A percentile compares a stretch with the other conserved stretches of the same genome.
phyloP scores from a whole-genome alignment of 345 rosid genomes.

The Aegle marmelos region DNA sequence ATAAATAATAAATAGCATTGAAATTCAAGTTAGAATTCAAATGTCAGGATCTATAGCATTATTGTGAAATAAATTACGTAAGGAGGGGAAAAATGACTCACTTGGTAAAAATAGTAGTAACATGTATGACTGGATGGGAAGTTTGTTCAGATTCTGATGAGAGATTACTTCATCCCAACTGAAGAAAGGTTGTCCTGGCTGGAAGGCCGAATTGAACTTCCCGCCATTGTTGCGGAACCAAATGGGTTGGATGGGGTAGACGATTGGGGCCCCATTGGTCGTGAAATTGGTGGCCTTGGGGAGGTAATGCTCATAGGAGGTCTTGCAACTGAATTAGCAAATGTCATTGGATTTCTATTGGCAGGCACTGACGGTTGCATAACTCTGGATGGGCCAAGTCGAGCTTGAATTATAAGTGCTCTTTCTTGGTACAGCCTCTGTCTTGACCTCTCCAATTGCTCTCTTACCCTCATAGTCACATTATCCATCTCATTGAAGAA shows the following conservation, averaged over 20 bases:
- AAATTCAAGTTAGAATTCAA: too few relatives aligned
- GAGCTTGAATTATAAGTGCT: constrained; percentile 87
- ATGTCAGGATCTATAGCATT: too few relatives aligned
- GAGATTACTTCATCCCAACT: constrained; percentile 31
- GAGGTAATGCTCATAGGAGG: constrained; percentile 59
- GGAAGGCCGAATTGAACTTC: constrained; percentile 50
- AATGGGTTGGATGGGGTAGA: constrained; percentile 43
- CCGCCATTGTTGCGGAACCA: constrained; percentile 42
- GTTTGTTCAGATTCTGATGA: constrained; percentile 15
- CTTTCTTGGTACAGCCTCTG: constrained; percentile 90
- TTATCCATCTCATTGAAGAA: constrained; percentile 79
- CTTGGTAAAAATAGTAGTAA: constrained; percentile 17
- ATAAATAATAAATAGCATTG: too few relatives aligned
- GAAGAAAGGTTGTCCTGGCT: constrained; percentile 35
- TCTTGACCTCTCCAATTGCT: constrained; percentile 88
- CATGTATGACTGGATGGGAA: constrained; percentile 12
- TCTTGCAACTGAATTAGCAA: constrained; percentile 58
- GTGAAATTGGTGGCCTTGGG: constrained; percentile 68
- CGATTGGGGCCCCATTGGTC: constrained; percentile 49
- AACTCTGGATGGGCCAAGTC: constrained; percentile 72
- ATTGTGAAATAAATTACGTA: not conserved
- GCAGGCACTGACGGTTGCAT: constrained; percentile 54
- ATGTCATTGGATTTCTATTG: constrained; percentile 66
- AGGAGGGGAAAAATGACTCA: constrained; percentile 16
- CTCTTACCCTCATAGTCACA: constrained; percentile 62